These are phyloP conservation scores for Claviceps sp. DNA, from an alignment of 2,329 filamentous ascomycete species.

Conservation along the genomic window DNA sequence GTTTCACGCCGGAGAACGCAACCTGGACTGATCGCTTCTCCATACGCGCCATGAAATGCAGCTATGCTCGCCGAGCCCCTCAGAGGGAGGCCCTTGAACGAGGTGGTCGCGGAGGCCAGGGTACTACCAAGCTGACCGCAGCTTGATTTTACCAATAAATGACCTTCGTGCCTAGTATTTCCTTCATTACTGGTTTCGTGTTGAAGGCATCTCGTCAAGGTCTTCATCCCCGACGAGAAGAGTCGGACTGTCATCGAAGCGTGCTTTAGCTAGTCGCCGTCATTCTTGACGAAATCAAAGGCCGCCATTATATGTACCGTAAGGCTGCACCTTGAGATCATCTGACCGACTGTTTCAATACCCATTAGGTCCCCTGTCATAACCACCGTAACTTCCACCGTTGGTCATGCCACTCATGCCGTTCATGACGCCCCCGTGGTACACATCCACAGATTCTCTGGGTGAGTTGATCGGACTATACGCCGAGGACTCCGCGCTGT, in stretches of 20 bases:
- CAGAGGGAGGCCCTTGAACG: conserved; percentile 40
- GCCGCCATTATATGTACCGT: conserved; percentile 9
- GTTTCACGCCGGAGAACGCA: conserved; percentile 73
- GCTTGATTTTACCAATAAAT: conserved; percentile 50
- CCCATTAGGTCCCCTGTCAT: conserved; percentile 27
- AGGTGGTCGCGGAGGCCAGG: conserved; percentile 53
- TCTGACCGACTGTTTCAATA: conserved; percentile 31
- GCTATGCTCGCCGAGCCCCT: conserved; percentile 35
- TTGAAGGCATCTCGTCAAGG: conserved; percentile 55
- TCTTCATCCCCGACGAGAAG: conserved; percentile 68
- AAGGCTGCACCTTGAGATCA: conserved; percentile 32
- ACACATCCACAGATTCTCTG: conserved; percentile 39
- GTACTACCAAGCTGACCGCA: conserved; percentile 32
- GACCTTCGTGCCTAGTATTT: conserved; percentile 56
- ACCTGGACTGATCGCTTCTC: conserved; percentile 64
- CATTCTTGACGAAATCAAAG: conserved; percentile 6
- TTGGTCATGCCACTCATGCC: conserved; percentile 22
- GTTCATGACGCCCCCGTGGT: conserved; percentile 18
- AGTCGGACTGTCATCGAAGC: conserved; percentile 67
- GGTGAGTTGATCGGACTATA: conserved; percentile 65
- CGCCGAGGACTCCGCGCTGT: conserved; percentile 56
- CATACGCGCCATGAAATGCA: conserved; percentile 47
- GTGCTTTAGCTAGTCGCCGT: conserved; percentile 36
- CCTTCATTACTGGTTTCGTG: conserved; percentile 51
- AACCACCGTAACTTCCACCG: conserved; percentile 21